Evolutionary conservation across 345 rosid species (phyloP).

Genomic region (Eucalyptus decipiens): DNA sequence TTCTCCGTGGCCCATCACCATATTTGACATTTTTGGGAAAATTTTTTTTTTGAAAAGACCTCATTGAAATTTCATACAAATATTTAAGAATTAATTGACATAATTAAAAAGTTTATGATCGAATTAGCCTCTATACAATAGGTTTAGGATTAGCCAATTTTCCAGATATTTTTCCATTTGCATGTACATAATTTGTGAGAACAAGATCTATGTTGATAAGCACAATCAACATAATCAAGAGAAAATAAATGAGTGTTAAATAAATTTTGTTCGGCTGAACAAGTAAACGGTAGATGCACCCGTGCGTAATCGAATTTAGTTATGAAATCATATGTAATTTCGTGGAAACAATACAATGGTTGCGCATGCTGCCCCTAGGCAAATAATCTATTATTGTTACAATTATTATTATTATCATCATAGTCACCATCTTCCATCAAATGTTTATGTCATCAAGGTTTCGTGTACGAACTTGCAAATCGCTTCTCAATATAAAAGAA

Average conservation of each 20-base stretch:
- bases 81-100: neutral
- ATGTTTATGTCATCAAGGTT: neutral
- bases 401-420: neutral
- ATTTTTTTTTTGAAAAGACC: accelerated
- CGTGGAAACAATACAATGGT: neutral
- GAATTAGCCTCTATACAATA: accelerated
- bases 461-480: neutral
- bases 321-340: neutral
- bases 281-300: neutral
- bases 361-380: neutral
- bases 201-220: neutral
- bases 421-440: neutral
- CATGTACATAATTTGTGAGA: neutral
- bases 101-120: accelerated
- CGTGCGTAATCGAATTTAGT: neutral
- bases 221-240: neutral
- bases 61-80: neutral
- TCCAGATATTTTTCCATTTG: neutral
- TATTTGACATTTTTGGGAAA: neutral
- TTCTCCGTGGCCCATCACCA: no score
- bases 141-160: neutral
- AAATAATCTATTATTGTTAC: neutral
- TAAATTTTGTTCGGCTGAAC: neutral
- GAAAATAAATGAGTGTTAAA: neutral
- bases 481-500: neutral